Evolutionary conservation across 2,329 filamentous ascomycete genomes (phyloP).

Genomic region (Colletotrichum siamense): DNA sequence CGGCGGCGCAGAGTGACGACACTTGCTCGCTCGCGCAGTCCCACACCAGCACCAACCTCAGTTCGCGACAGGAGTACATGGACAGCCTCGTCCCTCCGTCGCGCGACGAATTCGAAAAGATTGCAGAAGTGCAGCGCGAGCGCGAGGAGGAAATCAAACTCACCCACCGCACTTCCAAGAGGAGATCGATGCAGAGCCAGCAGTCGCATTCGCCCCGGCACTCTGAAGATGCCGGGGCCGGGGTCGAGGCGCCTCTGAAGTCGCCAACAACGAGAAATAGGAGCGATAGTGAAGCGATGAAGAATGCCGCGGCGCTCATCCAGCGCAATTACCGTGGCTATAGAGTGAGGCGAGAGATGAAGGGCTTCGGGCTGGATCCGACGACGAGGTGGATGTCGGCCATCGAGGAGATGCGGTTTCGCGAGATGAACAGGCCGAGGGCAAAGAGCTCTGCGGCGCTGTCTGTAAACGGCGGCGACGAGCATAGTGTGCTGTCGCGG

Average conservation of each 20-base stretch:
- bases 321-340: slow-evolving; percentile 82
- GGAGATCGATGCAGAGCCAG: slow-evolving; percentile 38
- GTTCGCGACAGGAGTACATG: slow-evolving; percentile 49
- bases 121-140: slow-evolving; percentile 53
- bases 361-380: slow-evolving; percentile 73
- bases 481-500: slow-evolving; percentile 12
- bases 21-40: slow-evolving; percentile 17
- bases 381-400: slow-evolving; percentile 75
- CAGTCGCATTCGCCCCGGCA: slow-evolving; percentile 22
- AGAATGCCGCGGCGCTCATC: slow-evolving; percentile 60
- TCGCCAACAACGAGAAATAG: not conserved
- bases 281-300: slow-evolving; percentile 26
- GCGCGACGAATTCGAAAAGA: slow-evolving; percentile 50
- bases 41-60: slow-evolving; percentile 6
- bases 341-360: slow-evolving; percentile 71
- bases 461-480: slow-evolving; percentile 9
- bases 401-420: slow-evolving; percentile 60
- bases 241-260: not conserved
- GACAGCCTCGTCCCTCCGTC: slow-evolving; percentile 56
- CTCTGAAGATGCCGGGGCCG: not conserved
- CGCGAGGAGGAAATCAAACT: slow-evolving; percentile 50
- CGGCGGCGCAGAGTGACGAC: slow-evolving; percentile 15
- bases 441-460: slow-evolving; percentile 29
- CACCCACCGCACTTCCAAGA: slow-evolving; percentile 41
- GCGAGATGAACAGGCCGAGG: slow-evolving; percentile 53